phyloP scores from a whole-genome alignment of 768 basidiomycete species.

The Suillus brevipes region DNA sequence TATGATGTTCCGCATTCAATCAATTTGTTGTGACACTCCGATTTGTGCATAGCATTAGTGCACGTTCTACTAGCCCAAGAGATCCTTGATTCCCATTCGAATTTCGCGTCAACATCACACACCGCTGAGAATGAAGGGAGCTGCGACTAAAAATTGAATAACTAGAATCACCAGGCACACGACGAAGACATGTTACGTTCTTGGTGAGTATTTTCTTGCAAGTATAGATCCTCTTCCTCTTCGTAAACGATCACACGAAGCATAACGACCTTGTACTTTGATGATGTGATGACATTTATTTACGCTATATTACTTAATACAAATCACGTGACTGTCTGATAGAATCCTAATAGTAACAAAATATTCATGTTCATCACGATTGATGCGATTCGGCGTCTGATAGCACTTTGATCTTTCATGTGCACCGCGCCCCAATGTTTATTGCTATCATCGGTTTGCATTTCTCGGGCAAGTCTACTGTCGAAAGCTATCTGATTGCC shows the following conservation, averaged over 20 bases:
- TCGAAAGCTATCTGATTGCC: constrained; percentile 58
- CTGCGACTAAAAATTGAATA: constrained; percentile 41
- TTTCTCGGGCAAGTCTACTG: constrained; percentile 58
- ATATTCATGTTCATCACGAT: no score
- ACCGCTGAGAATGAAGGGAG: constrained; percentile 63
- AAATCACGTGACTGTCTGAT: background rate
- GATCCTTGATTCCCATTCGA: constrained; percentile 58
- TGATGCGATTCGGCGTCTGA: background rate
- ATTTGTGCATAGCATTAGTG: constrained; percentile 53
- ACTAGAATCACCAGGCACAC: background rate
- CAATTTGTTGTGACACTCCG: constrained; percentile 38
- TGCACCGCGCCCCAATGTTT: constrained; percentile 47
- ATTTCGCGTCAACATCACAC: constrained; percentile 66
- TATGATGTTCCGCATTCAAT: constrained; percentile 38
- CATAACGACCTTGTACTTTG: no score
- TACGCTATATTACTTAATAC: no score
- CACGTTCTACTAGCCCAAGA: constrained; percentile 42
- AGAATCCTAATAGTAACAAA: no score
- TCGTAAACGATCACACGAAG: no score
- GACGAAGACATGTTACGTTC: background rate
- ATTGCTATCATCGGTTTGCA: constrained; percentile 66
- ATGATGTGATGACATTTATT: no score
- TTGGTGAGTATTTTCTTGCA: background rate
- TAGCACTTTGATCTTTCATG: background rate
- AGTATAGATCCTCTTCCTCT: background rate